These are phyloP conservation scores for Fallopia convolvulus DNA, from an alignment of 148 eudicot species.

Conservation along the genomic window DNA sequence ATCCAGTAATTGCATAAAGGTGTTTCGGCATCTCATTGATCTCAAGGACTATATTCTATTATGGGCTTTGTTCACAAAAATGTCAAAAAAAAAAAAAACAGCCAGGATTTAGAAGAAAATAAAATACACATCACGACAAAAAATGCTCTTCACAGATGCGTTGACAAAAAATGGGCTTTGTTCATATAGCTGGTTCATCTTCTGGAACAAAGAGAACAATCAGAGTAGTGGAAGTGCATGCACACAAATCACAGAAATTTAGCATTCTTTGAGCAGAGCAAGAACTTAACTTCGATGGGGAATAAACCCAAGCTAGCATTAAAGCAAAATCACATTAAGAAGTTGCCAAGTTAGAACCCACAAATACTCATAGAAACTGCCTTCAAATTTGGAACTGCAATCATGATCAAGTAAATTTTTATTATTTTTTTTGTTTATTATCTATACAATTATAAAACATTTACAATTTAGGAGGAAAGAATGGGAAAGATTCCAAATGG, in stretches of 20 bases:
- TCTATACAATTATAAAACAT: not conserved
- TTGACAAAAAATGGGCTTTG: too few species aligned
- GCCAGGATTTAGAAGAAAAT: not conserved
- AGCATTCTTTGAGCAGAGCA: not conserved
- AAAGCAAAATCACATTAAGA: not conserved
- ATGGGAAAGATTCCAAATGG: not conserved
- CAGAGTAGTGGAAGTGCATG: not conserved
- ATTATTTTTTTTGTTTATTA: not conserved
- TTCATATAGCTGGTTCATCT: not conserved
- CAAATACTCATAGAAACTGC: not conserved
- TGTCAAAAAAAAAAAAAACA: not conserved
- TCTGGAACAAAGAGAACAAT: not conserved
- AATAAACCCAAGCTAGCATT: not conserved
- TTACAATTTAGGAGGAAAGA: not conserved
- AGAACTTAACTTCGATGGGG: not conserved
- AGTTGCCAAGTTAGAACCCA: not conserved
- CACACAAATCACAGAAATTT: not conserved
- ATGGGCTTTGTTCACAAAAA: not conserved
- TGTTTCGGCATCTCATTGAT: not conserved
- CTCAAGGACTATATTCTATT: not conserved
- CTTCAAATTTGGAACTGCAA: not conserved
- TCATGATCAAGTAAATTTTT: not conserved
- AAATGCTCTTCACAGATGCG: not conserved
- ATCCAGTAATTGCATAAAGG: not conserved
- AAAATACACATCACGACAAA: not conserved